A percentile compares a stretch with the other conserved stretches of the same genome.
Evolutionary conservation across 2,329 filamentous ascomycete species (phyloP).

Genomic region (Lachnellula cervina): DNA sequence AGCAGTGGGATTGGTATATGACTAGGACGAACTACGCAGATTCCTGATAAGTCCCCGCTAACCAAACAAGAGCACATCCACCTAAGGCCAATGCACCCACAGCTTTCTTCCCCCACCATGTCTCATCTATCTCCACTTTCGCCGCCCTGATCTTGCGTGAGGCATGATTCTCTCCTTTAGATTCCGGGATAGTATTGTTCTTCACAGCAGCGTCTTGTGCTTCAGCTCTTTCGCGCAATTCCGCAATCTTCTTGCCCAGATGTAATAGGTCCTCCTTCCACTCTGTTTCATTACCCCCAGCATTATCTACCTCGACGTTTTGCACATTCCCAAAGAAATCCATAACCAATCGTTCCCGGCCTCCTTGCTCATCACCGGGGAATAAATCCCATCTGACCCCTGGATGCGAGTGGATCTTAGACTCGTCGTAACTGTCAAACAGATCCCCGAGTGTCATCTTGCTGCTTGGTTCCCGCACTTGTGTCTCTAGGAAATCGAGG

Average conservation of each 20-base stretch:
- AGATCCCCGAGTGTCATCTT: slow-evolving; percentile 90
- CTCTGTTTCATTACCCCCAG: slow-evolving; percentile 40
- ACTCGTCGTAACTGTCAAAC: slow-evolving; percentile 92
- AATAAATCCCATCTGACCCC: slow-evolving; percentile 96
- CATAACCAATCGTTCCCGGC: slow-evolving; percentile 76
- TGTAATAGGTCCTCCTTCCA: slow-evolving; percentile 71
- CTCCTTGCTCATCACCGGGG: slow-evolving; percentile 71
- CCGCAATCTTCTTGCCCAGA: slow-evolving; percentile 64
- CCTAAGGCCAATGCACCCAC: slow-evolving; percentile 56
- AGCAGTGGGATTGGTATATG: not conserved
- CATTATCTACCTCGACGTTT: slow-evolving; percentile 77
- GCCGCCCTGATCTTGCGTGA: slow-evolving; percentile 42
- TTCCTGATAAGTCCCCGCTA: slow-evolving; percentile 47
- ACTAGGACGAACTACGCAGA: slow-evolving; percentile 8
- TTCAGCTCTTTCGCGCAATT: slow-evolving; percentile 39
- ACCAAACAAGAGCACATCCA: slow-evolving; percentile 58
- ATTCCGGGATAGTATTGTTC: slow-evolving; percentile 19
- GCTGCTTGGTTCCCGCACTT: slow-evolving; percentile 78
- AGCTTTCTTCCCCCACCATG: slow-evolving; percentile 63
- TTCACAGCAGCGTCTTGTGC: slow-evolving; percentile 26
- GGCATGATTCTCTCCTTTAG: slow-evolving; percentile 9
- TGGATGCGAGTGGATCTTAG: slow-evolving; percentile 89
- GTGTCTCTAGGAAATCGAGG: slow-evolving; percentile 88
- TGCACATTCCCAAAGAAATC: slow-evolving; percentile 99
- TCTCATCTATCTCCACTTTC: slow-evolving; percentile 59